phyloP scores from a whole-genome alignment of 2,329 filamentous ascomycete genomes.

The Aspergillus caelatus region DNA sequence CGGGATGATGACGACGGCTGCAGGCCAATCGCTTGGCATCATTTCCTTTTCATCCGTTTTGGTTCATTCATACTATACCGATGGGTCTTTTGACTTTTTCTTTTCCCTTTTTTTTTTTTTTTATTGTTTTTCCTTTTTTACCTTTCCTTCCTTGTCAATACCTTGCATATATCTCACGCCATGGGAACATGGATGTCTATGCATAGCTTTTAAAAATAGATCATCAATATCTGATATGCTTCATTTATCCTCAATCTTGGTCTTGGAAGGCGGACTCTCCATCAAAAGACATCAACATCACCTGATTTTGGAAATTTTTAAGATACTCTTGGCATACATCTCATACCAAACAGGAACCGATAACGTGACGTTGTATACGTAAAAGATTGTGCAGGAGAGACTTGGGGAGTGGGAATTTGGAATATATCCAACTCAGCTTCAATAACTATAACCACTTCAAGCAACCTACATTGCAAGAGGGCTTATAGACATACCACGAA shows the following conservation, averaged over 20 bases:
- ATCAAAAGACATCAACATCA: background rate
- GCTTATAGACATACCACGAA: background rate
- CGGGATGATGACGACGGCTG: slow-evolving; percentile 16
- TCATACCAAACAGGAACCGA: background rate
- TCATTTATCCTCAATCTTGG: background rate
- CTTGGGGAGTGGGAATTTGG: background rate
- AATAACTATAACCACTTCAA: background rate
- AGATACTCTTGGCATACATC: background rate
- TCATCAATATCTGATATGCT: background rate
- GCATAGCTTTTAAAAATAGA: slow-evolving; percentile 2
- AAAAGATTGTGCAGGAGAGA: background rate
- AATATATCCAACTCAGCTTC: background rate
- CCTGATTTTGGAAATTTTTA: background rate
- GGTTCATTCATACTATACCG: background rate
- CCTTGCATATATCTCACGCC: background rate
- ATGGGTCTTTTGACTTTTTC: background rate
- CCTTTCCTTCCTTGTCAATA: background rate
- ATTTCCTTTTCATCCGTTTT: slow-evolving; percentile 1
- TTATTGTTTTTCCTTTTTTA: background rate
- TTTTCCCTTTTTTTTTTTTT: background rate
- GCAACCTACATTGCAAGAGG: background rate
- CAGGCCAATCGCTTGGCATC: slow-evolving; percentile 8
- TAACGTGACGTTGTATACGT: background rate
- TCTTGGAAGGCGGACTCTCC: background rate
- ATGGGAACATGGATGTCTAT: background rate